Evolutionary conservation across 306 rosid genomes (phyloP).

Genomic region (Luffa aegyptiaca): DNA sequence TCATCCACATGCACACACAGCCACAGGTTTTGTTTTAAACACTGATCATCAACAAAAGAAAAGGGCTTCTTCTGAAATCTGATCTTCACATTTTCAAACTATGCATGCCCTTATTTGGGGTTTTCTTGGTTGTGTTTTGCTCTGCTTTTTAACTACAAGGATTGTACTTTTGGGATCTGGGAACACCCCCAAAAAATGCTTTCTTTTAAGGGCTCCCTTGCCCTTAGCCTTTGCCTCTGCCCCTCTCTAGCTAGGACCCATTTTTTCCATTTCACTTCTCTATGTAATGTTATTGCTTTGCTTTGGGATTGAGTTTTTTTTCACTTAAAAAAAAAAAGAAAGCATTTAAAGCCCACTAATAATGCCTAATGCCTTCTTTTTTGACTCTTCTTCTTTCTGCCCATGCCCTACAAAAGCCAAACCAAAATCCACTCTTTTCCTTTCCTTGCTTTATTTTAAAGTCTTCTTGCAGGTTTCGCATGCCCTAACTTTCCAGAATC

Average conservation of each 20-base stretch:
- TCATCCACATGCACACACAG: neutral
- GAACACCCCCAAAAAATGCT: neutral
- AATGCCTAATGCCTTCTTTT: neutral
- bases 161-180: conserved; percentile 40
- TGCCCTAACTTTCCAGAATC: neutral
- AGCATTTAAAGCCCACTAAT: neutral
- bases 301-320: neutral
- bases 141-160: conserved; percentile 28
- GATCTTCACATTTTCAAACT: neutral
- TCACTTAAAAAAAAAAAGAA: neutral
- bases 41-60: neutral
- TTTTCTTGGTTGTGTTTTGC: conserved; percentile 22
- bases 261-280: neutral
- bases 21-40: neutral
- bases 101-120: conserved; percentile 13
- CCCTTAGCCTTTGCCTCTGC: neutral
- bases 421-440: neutral
- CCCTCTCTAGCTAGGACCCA: neutral
- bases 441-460: neutral
- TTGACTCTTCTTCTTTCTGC: neutral
- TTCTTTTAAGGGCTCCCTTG: neutral
- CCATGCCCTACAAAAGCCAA: neutral
- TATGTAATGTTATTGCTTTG: neutral
- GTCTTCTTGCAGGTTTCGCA: neutral
- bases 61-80: neutral